phyloP scores from a whole-genome alignment of 1,139 yeast genomes.

The Scheffersomyces titani region DNA sequence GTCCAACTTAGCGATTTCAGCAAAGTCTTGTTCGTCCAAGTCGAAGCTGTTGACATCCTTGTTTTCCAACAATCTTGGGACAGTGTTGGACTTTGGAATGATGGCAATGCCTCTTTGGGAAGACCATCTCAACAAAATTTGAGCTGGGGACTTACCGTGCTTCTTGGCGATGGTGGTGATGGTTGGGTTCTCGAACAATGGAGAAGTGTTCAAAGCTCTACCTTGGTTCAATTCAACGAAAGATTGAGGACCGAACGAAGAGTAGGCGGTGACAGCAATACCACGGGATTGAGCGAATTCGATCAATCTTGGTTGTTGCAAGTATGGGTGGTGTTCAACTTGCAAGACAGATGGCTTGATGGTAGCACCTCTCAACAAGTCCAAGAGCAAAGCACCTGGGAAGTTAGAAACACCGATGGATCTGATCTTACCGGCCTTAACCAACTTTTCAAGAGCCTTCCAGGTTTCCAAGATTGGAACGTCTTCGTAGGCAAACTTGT shows the following conservation, averaged over 20 bases:
- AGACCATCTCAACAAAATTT: constrained; percentile 79
- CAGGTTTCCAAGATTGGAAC: constrained; percentile 80
- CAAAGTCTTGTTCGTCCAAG: constrained; percentile 55
- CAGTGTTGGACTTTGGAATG: constrained; percentile 73
- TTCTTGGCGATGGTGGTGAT: constrained; percentile 54
- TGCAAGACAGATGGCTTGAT: constrained; percentile 81
- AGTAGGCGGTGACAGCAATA: constrained; percentile 79
- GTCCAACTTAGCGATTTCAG: constrained; percentile 57
- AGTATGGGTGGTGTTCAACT: constrained; percentile 91
- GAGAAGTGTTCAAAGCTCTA: constrained; percentile 52
- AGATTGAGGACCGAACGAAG: constrained; percentile 82
- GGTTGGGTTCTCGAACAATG: constrained; percentile 56
- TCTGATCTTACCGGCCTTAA: constrained; percentile 61
- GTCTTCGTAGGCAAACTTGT: constrained; percentile 58
- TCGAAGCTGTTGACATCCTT: constrained; percentile 56
- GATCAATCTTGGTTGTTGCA: constrained; percentile 71
- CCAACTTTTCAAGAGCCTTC: constrained; percentile 69
- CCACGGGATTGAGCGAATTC: constrained; percentile 61
- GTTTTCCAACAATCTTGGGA: constrained; percentile 60
- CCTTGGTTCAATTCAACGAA: constrained; percentile 59
- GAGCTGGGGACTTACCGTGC: constrained; percentile 57
- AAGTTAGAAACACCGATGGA: constrained; percentile 87
- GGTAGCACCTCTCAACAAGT: constrained; percentile 68
- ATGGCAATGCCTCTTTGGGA: constrained; percentile 72
- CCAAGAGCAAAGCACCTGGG: constrained; percentile 67